phyloP scores from a whole-genome alignment of 352 stramenopile species.

The Phytophthora macrochlamydospora region DNA sequence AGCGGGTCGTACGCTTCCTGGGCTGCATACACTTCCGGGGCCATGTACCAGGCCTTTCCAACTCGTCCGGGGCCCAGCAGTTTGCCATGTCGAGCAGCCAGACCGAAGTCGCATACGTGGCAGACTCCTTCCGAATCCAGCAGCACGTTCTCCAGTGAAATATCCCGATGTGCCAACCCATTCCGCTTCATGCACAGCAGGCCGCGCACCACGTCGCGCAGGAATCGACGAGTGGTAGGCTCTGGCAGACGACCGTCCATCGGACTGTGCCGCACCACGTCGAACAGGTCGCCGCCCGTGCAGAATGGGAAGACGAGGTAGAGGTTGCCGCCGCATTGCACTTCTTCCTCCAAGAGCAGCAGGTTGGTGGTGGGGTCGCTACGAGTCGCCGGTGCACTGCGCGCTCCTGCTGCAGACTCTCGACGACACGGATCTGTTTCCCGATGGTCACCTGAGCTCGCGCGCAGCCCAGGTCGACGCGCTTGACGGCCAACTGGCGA shows the following conservation, averaged over 20 bases:
- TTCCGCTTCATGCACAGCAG: conserved; percentile 43
- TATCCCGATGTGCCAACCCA: conserved; percentile 62
- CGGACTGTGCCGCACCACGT: conserved; percentile 48
- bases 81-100: conserved; percentile 33
- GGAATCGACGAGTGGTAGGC: conserved; percentile 35
- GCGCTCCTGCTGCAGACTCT: conserved; percentile 56
- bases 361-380: conserved; percentile 41
- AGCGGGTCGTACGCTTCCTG: conserved; percentile 48
- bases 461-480: conserved; percentile 45
- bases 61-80: conserved; percentile 41
- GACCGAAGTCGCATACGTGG: conserved; percentile 63
- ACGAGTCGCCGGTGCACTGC: conserved; percentile 50
- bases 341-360: conserved; percentile 52
- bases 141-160: conserved; percentile 71
- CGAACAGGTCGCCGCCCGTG: conserved; percentile 56
- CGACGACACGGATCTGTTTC: conserved; percentile 43
- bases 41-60: conserved; percentile 76
- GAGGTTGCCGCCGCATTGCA: conserved; percentile 40
- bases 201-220: conserved; percentile 42
- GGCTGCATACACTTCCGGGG: conserved; percentile 57
- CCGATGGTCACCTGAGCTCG: conserved; percentile 42
- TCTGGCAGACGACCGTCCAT: conserved; percentile 38
- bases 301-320: conserved; percentile 68
- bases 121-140: conserved; percentile 43
- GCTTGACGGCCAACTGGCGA: conserved; percentile 57